phyloP scores from a whole-genome alignment of 2,329 filamentous ascomycete species.

The Apiospora malaysiana region DNA sequence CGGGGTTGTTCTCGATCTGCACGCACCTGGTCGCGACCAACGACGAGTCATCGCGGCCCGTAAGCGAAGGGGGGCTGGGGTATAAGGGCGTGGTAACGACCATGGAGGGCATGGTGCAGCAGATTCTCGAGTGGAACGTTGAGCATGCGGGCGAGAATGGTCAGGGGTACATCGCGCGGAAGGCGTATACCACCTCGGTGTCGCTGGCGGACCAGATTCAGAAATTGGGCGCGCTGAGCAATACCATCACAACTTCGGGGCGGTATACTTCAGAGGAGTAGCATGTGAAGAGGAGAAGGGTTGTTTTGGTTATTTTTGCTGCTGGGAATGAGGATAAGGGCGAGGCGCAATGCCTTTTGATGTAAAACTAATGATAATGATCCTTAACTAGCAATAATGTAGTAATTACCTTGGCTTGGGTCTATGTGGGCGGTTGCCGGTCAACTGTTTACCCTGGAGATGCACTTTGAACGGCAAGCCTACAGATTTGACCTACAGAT shows the following conservation, averaged over 20 bases:
- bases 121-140: constrained; percentile 49
- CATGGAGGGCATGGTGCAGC: constrained; percentile 46
- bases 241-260: background rate
- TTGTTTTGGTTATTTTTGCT: background rate
- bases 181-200: constrained; percentile 45
- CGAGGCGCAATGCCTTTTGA: background rate
- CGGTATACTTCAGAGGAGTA: constrained; percentile 1
- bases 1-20: constrained; percentile 47
- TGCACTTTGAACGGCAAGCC: too few species aligned
- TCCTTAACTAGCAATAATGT: background rate
- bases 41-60: constrained; percentile 37
- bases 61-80: constrained; percentile 45
- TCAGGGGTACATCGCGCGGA: constrained; percentile 25
- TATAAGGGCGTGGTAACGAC: constrained; percentile 47
- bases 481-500: too few species aligned
- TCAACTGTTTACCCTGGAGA: too few species aligned
- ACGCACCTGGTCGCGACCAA: constrained; percentile 47
- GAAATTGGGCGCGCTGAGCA: constrained; percentile 29
- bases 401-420: background rate
- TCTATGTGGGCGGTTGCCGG: too few species aligned
- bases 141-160: constrained; percentile 37
- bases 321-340: too few species aligned
- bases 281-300: too few species aligned
- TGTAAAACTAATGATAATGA: background rate
- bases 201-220: constrained; percentile 46